Evolutionary conservation across 306 rosid species (phyloP).

Genomic region (Cercis canadensis): DNA sequence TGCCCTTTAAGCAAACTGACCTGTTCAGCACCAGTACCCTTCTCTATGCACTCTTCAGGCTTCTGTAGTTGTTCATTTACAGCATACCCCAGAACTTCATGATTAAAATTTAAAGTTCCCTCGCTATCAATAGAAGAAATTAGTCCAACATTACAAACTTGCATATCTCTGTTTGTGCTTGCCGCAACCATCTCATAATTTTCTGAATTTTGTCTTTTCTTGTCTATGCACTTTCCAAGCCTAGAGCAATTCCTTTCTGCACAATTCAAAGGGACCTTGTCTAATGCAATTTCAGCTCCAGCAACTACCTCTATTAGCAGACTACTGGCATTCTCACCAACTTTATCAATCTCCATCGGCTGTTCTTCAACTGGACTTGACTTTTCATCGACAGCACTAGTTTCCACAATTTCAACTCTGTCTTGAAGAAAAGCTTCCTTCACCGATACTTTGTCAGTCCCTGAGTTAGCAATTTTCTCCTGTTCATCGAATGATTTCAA

Average conservation of each 20-base stretch:
- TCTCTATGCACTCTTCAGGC: slow-evolving; percentile 24
- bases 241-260: slow-evolving; percentile 30
- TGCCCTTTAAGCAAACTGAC: slow-evolving; percentile 16
- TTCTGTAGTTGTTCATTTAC: slow-evolving; percentile 20
- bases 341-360: slow-evolving; percentile 39
- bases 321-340: slow-evolving; percentile 24
- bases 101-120: background rate
- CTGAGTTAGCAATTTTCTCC: slow-evolving; percentile 32
- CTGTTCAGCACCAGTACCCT: slow-evolving; percentile 25
- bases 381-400: slow-evolving; percentile 22
- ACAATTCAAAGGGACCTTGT: slow-evolving; percentile 30
- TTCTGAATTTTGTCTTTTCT: slow-evolving; percentile 28
- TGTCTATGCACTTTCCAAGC: slow-evolving; percentile 24
- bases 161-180: slow-evolving; percentile 8
- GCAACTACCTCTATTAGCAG: slow-evolving; percentile 34
- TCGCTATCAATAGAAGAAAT: background rate
- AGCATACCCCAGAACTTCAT: slow-evolving; percentile 24
- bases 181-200: background rate
- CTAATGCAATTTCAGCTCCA: slow-evolving; percentile 39
- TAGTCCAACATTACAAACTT: background rate
- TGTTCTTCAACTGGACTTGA: slow-evolving; percentile 39
- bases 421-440: too few species aligned
- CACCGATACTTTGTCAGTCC: too few species aligned
- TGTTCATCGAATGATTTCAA: slow-evolving; percentile 42
- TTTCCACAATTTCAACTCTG: too few species aligned